These are phyloP conservation scores for Boeremia exigua DNA, from an alignment of 2,329 filamentous ascomycete genomes.

Conservation along the genomic window DNA sequence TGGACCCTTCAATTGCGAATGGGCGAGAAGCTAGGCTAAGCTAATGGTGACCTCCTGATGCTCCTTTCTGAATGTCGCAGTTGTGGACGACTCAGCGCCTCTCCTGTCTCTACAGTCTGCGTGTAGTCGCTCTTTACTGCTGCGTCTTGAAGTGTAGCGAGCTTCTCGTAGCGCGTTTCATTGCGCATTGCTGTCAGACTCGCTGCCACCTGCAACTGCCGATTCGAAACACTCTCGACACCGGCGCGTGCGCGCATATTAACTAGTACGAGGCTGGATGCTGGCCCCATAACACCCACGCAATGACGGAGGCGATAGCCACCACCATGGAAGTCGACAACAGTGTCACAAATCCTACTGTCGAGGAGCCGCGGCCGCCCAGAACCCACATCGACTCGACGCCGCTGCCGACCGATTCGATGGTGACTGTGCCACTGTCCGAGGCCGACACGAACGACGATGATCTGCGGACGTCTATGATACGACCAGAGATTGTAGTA, in stretches of 20 bases:
- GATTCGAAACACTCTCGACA: slow-evolving; percentile 15
- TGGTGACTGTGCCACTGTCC: slow-evolving; percentile 78
- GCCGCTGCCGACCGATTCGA: slow-evolving; percentile 65
- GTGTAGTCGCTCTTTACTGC: slow-evolving; percentile 8
- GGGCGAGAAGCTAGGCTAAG: slow-evolving; percentile 19
- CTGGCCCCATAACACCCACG: slow-evolving; percentile 19
- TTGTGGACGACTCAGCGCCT: slow-evolving; percentile 15
- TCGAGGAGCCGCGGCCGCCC: slow-evolving; percentile 30
- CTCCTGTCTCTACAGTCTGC: slow-evolving; percentile 11
- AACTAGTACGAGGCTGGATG: slow-evolving; percentile 15
- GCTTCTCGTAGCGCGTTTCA: slow-evolving; percentile 17
- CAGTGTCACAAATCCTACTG: slow-evolving; percentile 4
- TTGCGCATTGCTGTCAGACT: slow-evolving; percentile 13
- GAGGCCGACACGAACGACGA: slow-evolving; percentile 57
- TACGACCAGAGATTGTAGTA: slow-evolving; percentile 37
- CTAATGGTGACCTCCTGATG: slow-evolving; percentile 22
- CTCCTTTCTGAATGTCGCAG: slow-evolving; percentile 17
- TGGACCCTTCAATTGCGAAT: slow-evolving; percentile 20
- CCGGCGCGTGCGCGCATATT: slow-evolving; percentile 5
- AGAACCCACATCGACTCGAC: slow-evolving; percentile 37
- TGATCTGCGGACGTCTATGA: slow-evolving; percentile 21
- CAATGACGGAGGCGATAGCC: slow-evolving; percentile 21
- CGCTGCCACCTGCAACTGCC: slow-evolving; percentile 9
- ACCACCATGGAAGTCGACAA: slow-evolving; percentile 31
- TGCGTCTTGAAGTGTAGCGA: slow-evolving; percentile 5